Evolutionary conservation across 139 green algal genomes (phyloP), one percentile per base, ranked within the genome.

Genomic region (Micractinium conductrix): DNA sequence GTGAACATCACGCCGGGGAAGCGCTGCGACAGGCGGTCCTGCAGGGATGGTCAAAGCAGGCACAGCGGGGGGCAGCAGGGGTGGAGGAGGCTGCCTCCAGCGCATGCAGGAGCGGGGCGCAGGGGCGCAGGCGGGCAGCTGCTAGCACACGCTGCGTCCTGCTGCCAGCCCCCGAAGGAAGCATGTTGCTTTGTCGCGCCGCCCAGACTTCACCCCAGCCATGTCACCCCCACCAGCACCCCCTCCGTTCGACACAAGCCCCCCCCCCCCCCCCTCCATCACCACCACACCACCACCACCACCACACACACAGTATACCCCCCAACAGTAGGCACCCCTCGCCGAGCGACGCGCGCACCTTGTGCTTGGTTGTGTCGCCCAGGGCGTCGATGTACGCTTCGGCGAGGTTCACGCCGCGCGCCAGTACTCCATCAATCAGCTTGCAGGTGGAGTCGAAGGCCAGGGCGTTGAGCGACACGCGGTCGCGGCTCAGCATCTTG

Each of bases 301-400:
- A n/a, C 40, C 14, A 4, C 70, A 35, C 70, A 38, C 70, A 37
- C 17, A 10, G 2, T 58, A 9, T 40, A 40, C 24, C 21, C 17
- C 19, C 8, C 70, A 12, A 8, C 70, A 53, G n/a, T n/a, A 24
- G n/a, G 22, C 70, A 12, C 35, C 17, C 4, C 9, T 55, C 35
- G 1, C 1, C 73, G 35, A 35, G 19, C 35, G 6, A 50, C 7
- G 8, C 2, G 9, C 50, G 2, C 48, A 79, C 82, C 68, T 37
- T 58, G 62, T 88, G 83, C 42, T 58, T 72, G 1, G 92, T 92
- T 10, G 96, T 85, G 78, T 99, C 95, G 12, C 96, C 96, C 16
- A 99, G 93, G 1, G 96, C 99, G 87, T 99, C 96, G 10, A 99
- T 92, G 84, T 94, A 99, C 2, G 97, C 89, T 88, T 98, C 87